Evolutionary conservation across 2,329 filamentous ascomycete species (phyloP).

Genomic region (Arthrobotrys pseudoclavata): DNA sequence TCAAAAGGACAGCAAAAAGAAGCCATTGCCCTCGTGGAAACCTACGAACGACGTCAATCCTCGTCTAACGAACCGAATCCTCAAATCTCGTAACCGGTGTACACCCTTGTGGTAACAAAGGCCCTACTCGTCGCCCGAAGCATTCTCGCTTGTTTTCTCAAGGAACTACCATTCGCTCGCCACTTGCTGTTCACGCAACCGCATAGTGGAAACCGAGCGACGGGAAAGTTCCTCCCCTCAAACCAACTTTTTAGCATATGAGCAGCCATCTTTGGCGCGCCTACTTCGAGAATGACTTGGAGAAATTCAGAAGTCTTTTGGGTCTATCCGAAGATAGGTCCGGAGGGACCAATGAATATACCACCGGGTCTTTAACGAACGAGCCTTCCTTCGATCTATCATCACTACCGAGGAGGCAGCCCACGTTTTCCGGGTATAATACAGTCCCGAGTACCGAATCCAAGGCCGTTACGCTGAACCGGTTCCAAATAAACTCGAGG

Average conservation of each 20-base stretch:
- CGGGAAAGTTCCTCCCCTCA: constrained; percentile 60
- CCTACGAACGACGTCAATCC: background rate
- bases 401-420: constrained; percentile 64
- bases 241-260: constrained; percentile 74
- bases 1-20: background rate
- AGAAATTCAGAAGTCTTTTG: constrained; percentile 90
- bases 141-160: constrained; percentile 31
- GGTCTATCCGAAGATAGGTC: constrained; percentile 66
- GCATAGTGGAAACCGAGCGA: constrained; percentile 59
- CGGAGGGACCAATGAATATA: constrained; percentile 72
- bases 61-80: background rate
- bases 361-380: constrained; percentile 72
- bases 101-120: background rate
- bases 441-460: constrained; percentile 60
- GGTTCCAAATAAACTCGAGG: constrained; percentile 84
- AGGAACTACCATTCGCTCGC: constrained; percentile 62
- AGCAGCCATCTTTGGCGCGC: constrained; percentile 97
- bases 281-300: constrained; percentile 98
- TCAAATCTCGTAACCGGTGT: background rate
- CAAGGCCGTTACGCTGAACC: constrained; percentile 67
- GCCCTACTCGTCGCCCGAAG: background rate
- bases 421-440: constrained; percentile 68
- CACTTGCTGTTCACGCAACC: constrained; percentile 60
- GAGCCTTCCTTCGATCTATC: constrained; percentile 66
- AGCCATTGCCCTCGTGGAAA: constrained; percentile 9